Conservation (phyloP, 176 grass and related monocot species). For the Tillandsia leiboldiana region DNA sequence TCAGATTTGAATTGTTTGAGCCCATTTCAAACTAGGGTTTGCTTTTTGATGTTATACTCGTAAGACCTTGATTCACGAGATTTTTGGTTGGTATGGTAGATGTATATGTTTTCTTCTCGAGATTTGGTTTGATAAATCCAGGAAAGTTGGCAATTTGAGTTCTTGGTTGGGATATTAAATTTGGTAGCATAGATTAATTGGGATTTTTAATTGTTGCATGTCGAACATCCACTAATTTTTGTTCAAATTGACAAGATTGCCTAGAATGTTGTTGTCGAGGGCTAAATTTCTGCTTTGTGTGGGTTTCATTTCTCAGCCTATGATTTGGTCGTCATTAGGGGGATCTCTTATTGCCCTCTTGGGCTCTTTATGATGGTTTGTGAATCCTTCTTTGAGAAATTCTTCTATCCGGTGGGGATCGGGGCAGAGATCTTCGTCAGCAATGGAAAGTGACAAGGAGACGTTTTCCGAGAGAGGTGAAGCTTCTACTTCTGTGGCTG, state of each 20-base stretch:
- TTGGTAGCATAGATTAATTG: no score
- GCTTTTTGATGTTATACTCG: not conserved
- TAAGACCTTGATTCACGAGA: no score
- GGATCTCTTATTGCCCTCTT: conserved; percentile 5
- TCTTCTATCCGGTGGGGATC: conserved; percentile 21
- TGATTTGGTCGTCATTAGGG: conserved; percentile 8
- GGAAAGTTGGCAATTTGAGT: not conserved
- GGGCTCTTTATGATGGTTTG: conserved; percentile 27
- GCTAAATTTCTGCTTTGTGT: not conserved
- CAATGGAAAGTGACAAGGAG: conserved; percentile 39
- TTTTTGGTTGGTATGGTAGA: no score
- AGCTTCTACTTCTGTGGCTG: conserved; percentile 26
- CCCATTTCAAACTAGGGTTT: conserved; percentile 3
- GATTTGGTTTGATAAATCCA: not conserved
- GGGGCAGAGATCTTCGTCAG: conserved; percentile 10
- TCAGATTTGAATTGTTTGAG: no score
- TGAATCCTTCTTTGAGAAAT: conserved; percentile 12
- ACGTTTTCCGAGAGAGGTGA: conserved; percentile 33
- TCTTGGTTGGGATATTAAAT: not conserved
- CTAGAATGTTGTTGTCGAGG: not conserved
- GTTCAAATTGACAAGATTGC: not conserved
- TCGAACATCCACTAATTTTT: not conserved
- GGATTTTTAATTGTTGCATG: no score
- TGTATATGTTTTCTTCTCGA: not conserved
- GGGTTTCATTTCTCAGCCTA: conserved; percentile 7